Conservation (phyloP, 176 grass and related monocot genomes). For the Oryza glaberrima region DNA sequence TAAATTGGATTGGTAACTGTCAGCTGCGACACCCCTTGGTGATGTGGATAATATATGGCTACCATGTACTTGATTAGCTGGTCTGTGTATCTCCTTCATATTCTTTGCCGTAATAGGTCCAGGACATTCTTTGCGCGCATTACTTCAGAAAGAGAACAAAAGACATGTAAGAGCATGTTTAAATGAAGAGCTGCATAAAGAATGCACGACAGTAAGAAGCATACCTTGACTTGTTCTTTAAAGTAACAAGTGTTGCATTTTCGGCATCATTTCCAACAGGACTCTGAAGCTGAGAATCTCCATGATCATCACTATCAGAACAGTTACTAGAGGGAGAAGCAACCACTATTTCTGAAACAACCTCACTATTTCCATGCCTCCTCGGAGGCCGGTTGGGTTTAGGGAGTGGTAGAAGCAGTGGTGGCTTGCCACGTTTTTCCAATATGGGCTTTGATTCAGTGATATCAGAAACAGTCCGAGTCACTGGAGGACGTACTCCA, state of each 20-base stretch:
- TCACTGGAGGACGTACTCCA: slow-evolving; percentile 50
- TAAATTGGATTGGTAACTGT: slow-evolving; percentile 61
- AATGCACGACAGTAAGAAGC: slow-evolving; percentile 23
- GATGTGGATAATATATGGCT: slow-evolving; percentile 65
- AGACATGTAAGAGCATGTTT: slow-evolving; percentile 39
- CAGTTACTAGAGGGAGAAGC: slow-evolving; percentile 89
- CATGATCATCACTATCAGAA: slow-evolving; percentile 87
- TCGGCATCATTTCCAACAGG: slow-evolving; percentile 80
- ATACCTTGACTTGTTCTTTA: slow-evolving; percentile 71
- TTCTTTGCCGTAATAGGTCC: slow-evolving; percentile 51
- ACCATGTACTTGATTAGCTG: slow-evolving; percentile 53
- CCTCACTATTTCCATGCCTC: slow-evolving; percentile 55
- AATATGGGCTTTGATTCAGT: slow-evolving; percentile 70
- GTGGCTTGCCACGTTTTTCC: slow-evolving; percentile 89
- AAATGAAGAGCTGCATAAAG: slow-evolving; percentile 30
- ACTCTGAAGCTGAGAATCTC: slow-evolving; percentile 81
- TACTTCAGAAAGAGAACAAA: slow-evolving; percentile 67
- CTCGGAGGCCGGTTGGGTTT: slow-evolving; percentile 59
- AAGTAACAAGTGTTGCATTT: slow-evolving; percentile 49
- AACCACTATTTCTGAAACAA: slow-evolving; percentile 68
- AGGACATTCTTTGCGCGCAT: slow-evolving; percentile 60
- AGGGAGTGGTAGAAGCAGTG: slow-evolving; percentile 74
- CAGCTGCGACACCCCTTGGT: slow-evolving; percentile 53
- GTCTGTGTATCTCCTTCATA: slow-evolving; percentile 53
- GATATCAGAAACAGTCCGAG: slow-evolving; percentile 72